These are phyloP conservation scores for Tilletiopsis washingtonensis DNA, from an alignment of 1,284 basidiomycete genomes.

Conservation along the genomic window DNA sequence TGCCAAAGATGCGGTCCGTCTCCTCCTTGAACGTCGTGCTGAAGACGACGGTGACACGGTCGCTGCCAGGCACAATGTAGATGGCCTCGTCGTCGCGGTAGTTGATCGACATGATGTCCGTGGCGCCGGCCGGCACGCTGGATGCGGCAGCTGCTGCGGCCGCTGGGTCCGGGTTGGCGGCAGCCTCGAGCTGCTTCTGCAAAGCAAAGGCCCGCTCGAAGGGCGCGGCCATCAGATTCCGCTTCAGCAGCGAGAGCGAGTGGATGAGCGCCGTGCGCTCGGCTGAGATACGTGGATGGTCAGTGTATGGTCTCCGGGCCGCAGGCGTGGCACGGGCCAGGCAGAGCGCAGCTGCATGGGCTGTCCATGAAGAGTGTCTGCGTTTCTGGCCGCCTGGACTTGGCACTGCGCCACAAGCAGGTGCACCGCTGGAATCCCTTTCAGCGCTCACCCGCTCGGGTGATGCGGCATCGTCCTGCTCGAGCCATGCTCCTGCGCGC, in stretches of 20 bases:
- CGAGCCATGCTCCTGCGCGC: too few species aligned
- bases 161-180: slow-evolving; percentile 54
- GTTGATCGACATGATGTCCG: slow-evolving; percentile 83
- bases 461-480: too few species aligned
- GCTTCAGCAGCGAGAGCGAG: slow-evolving; percentile 78
- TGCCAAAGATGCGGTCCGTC: slow-evolving; percentile 92
- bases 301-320: too few species aligned
- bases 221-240: slow-evolving; percentile 88
- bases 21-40: slow-evolving; percentile 95
- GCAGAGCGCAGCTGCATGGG: too few species aligned
- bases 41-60: slow-evolving; percentile 97
- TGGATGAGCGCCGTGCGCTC: slow-evolving; percentile 58
- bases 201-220: slow-evolving; percentile 81
- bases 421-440: too few species aligned
- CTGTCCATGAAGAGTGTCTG: too few species aligned
- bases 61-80: slow-evolving; percentile 82
- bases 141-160: slow-evolving; percentile 47
- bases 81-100: slow-evolving; percentile 91
- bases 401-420: not conserved
- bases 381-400: not conserved
- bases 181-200: slow-evolving; percentile 75
- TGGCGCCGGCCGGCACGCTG: slow-evolving; percentile 39
- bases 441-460: too few species aligned
- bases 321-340: too few species aligned
- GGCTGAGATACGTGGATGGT: too few species aligned